Percentiles rank a stretch among this genome's conserved stretches.
Conservation (phyloP, 1,139 yeast genomes). For the Zygosaccharomyces sapae region DNA sequence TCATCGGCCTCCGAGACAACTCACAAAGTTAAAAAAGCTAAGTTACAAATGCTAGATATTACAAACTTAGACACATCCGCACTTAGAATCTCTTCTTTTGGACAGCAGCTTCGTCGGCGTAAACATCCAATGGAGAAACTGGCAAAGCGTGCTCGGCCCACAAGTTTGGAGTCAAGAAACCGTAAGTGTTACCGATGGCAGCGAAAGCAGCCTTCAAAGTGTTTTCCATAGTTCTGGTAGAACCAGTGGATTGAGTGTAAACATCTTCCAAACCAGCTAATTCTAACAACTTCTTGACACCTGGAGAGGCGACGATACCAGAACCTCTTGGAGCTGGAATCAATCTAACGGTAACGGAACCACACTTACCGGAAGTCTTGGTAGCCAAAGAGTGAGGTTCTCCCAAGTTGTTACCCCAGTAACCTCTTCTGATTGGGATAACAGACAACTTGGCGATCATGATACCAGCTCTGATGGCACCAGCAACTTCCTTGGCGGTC, state of each 20-base stretch:
- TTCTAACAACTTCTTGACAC: slow-evolving; percentile 97
- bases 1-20: background rate
- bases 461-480: slow-evolving; percentile 99
- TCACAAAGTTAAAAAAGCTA: background rate
- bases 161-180: slow-evolving; percentile 99
- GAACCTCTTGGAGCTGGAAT: slow-evolving; percentile 99
- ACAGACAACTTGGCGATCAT: slow-evolving; percentile 97
- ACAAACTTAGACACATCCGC: slow-evolving; percentile 12
- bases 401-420: slow-evolving; percentile 99
- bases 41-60: slow-evolving; percentile 1
- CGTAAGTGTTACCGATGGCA: slow-evolving; percentile 99
- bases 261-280: slow-evolving; percentile 99
- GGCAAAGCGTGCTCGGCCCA: slow-evolving; percentile 85
- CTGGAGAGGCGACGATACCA: slow-evolving; percentile 99
- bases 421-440: slow-evolving; percentile 99
- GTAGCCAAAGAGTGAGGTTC: slow-evolving; percentile 98
- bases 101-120: slow-evolving; percentile 77
- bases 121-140: slow-evolving; percentile 91
- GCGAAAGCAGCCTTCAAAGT: slow-evolving; percentile 99
- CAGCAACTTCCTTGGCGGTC: slow-evolving; percentile 99
- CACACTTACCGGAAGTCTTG: slow-evolving; percentile 99
- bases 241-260: slow-evolving; percentile 97
- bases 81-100: slow-evolving; percentile 65
- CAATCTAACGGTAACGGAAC: slow-evolving; percentile 97
- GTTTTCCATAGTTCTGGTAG: slow-evolving; percentile 99